Evolutionary conservation across 2,329 filamentous ascomycete genomes (phyloP).

Genomic region (Diatrype stigma): DNA sequence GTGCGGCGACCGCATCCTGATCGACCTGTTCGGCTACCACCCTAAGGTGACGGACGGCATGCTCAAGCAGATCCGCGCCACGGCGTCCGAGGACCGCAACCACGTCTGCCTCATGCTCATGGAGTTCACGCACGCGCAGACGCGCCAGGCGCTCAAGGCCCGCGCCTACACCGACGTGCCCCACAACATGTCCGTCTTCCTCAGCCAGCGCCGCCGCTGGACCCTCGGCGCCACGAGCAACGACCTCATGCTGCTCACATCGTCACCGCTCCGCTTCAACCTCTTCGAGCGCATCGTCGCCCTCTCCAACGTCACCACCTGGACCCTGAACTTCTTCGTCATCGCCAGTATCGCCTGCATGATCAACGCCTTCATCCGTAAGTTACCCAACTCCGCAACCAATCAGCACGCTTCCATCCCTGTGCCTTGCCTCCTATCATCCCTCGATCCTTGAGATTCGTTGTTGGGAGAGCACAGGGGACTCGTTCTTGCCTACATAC

Average conservation of each 20-base stretch:
- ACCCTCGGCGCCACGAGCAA: constrained; percentile 44
- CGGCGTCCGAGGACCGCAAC: constrained; percentile 46
- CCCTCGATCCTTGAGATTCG: too few species aligned
- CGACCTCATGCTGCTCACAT: constrained; percentile 45
- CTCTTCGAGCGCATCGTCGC: constrained; percentile 40
- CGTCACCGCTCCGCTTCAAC: constrained; percentile 38
- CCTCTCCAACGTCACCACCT: constrained; percentile 42
- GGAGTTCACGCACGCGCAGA: constrained; percentile 38
- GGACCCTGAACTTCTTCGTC: constrained; percentile 42
- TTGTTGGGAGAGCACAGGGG: too few species aligned
- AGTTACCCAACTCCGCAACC: too few species aligned
- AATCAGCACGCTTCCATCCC: too few species aligned
- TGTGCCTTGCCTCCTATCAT: too few species aligned
- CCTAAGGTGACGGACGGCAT: constrained; percentile 45
- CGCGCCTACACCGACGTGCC: constrained; percentile 45
- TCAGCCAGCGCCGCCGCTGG: constrained; percentile 47
- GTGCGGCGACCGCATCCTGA: constrained; percentile 41
- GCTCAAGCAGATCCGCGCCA: constrained; percentile 45
- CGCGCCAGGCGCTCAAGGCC: constrained; percentile 42
- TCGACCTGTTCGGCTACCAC: constrained; percentile 44
- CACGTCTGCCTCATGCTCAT: constrained; percentile 46
- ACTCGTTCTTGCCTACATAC: too few species aligned
- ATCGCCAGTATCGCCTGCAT: constrained; percentile 25
- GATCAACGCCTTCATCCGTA: constrained; percentile 16
- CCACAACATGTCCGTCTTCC: constrained; percentile 40